Evolutionary conservation across 805 yeast genomes (phyloP).

Genomic region (Candida ovalis): DNA sequence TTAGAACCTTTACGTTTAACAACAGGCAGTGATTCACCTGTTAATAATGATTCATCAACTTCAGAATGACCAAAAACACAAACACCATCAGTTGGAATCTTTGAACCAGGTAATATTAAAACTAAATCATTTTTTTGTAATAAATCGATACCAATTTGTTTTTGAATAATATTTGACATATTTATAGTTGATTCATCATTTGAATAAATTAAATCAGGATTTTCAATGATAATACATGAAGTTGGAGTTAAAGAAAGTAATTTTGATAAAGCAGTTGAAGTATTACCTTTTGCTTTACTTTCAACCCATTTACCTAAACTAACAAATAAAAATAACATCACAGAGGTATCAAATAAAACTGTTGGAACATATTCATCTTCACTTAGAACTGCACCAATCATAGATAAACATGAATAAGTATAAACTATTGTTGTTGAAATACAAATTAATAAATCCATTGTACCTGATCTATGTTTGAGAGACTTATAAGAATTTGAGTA

Average conservation of each 20-base stretch:
- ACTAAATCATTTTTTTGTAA: constrained; percentile 76
- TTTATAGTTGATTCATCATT: neutral
- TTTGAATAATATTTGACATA: constrained; percentile 28
- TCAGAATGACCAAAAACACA: constrained; percentile 77
- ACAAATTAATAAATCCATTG: constrained; percentile 90
- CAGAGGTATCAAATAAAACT: constrained; percentile 79
- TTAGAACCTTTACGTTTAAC: constrained; percentile 53
- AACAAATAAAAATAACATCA: constrained; percentile 80
- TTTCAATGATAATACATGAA: constrained; percentile 59
- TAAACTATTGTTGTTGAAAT: constrained; percentile 80
- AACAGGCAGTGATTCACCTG: constrained; percentile 88
- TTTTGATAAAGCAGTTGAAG: constrained; percentile 82
- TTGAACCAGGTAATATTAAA: constrained; percentile 78
- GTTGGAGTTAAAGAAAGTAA: constrained; percentile 79
- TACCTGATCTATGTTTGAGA: constrained; percentile 64
- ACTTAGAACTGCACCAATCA: constrained; percentile 43
- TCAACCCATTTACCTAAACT: constrained; percentile 90
- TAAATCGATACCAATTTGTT: constrained; percentile 65
- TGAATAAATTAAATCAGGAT: constrained; percentile 22
- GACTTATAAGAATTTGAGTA: constrained; percentile 63
- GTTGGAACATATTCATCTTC: constrained; percentile 53
- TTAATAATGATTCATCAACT: constrained; percentile 82
- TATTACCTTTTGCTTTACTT: constrained; percentile 88
- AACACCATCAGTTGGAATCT: constrained; percentile 87
- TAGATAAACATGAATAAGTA: constrained; percentile 63